phyloP scores from a whole-genome alignment of 1,139 yeast species.

The Yamadazyma pseudoaaseri region DNA sequence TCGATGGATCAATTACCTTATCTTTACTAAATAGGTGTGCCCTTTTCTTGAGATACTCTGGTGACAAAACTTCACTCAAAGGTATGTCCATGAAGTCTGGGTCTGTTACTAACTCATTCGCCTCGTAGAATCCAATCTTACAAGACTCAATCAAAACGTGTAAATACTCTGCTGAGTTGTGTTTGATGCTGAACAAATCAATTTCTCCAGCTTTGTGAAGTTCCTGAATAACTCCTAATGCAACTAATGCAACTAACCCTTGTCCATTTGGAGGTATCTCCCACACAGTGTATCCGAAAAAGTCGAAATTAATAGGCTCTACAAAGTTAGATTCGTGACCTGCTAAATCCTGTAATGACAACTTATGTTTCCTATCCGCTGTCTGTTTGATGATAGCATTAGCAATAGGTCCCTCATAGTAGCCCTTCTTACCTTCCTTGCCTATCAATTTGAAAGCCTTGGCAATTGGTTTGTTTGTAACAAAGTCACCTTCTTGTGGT shows the following conservation, averaged over 20 bases:
- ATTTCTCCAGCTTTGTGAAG: conserved; percentile 48
- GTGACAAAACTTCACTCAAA: conserved; percentile 32
- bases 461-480: conserved; percentile 55
- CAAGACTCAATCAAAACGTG: conserved; percentile 69
- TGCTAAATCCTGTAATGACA: conserved; percentile 53
- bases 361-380: conserved; percentile 51
- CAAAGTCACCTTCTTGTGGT: conserved; percentile 63
- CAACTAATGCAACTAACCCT: conserved; percentile 69
- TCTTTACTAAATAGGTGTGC: conserved; percentile 44
- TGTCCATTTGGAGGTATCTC: conserved; percentile 86
- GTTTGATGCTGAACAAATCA: conserved; percentile 47
- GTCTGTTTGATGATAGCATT: conserved; percentile 60
- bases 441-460: conserved; percentile 53
- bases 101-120: conserved; percentile 74
- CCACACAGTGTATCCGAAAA: conserved; percentile 52
- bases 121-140: conserved; percentile 73
- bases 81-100: conserved; percentile 44
- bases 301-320: conserved; percentile 55
- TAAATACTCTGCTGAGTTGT: conserved; percentile 70
- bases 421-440: conserved; percentile 59
- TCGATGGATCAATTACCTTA: conserved; percentile 40
- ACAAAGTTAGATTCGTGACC: conserved; percentile 57
- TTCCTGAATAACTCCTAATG: conserved; percentile 65
- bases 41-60: conserved; percentile 49
- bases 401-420: conserved; percentile 68